Base-by-base conservation (phyloP, 2,329 filamentous ascomycete genomes). In the Venturia aucupariae region DNA sequence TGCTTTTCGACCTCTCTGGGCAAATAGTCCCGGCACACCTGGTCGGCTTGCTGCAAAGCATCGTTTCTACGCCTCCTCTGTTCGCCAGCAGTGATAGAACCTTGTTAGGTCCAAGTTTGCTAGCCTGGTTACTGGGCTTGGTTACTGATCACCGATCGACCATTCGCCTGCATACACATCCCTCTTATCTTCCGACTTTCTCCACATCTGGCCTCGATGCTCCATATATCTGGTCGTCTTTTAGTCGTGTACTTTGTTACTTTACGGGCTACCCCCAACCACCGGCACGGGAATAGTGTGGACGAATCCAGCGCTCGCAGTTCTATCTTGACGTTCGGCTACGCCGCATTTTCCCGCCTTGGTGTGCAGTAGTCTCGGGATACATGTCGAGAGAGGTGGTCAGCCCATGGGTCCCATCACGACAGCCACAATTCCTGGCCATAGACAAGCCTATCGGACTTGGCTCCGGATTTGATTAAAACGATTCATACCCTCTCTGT, bases 281-380 rank as follows among this genome's bases (percentile, higher is more conserved):
- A 57, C 30, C 44, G 51, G 51, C 30, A 57, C 51, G 51, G 51
- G 30, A 35, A 57, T 57, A 57, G 24, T 15, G 4, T 35, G 35
- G 5, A n/a, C 51, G 15, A 15, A 27, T 35, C 19, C 51, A 57
- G 51, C 30, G 2, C 30, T 35, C 51, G 27, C 30, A 32, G 51
- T 4, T 57, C 30, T 57, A n/a, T 35, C 51, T 57, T 57, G 51
- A 57, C 30, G 13, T 57, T 27, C 51, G 51, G 51, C 51, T 57
- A 57, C 30, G 51, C 51, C 51, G n/a, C 4, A 57, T 15, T 57
- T 35, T 17, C 27, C 51, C 27, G 19, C 51, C 51, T 22, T 35
- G 19, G 51, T 57, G 17, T 35, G 51, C 51, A 57, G 51, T 57
- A 35, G 51, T 15, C 7, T 38, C 51, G 51, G 51, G 30, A n/a